phyloP scores from a whole-genome alignment of 805 yeast species.

The Myxozyma lipomycoides region DNA sequence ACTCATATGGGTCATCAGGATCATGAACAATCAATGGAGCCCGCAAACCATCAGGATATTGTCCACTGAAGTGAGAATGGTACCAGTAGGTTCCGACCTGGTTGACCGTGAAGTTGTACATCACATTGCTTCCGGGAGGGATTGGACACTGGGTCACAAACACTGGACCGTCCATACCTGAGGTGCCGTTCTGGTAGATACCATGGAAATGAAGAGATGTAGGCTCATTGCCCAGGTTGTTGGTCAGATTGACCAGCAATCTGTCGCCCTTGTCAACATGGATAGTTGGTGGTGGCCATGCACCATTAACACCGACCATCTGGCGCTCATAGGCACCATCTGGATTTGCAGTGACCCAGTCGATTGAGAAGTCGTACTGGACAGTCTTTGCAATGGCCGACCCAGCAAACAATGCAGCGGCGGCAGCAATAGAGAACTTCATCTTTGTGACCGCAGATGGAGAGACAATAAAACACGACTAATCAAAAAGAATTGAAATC shows the following conservation, averaged over 20 bases:
- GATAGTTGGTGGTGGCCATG: slow-evolving; percentile 78
- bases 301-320: slow-evolving; percentile 62
- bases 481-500: neutral
- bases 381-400: slow-evolving; percentile 31
- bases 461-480: neutral
- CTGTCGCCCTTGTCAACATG: slow-evolving; percentile 76
- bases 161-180: slow-evolving; percentile 88
- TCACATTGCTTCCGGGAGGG: slow-evolving; percentile 66
- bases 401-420: slow-evolving; percentile 18
- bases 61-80: slow-evolving; percentile 88
- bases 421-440: slow-evolving; percentile 6
- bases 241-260: slow-evolving; percentile 65
- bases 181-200: slow-evolving; percentile 70
- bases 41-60: slow-evolving; percentile 82
- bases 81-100: slow-evolving; percentile 96
- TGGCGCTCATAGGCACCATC: slow-evolving; percentile 50
- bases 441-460: neutral
- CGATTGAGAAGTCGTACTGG: slow-evolving; percentile 40
- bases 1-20: slow-evolving; percentile 57
- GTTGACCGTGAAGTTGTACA: slow-evolving; percentile 84
- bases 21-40: slow-evolving; percentile 66
- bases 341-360: slow-evolving; percentile 47
- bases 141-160: slow-evolving; percentile 87
- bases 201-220: slow-evolving; percentile 94
- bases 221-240: slow-evolving; percentile 59